A percentile compares a stretch with the other conserved stretches of the same genome.
Evolutionary conservation across 2,329 filamentous ascomycete genomes (phyloP).

Genomic region (Waltergamsia citrina): DNA sequence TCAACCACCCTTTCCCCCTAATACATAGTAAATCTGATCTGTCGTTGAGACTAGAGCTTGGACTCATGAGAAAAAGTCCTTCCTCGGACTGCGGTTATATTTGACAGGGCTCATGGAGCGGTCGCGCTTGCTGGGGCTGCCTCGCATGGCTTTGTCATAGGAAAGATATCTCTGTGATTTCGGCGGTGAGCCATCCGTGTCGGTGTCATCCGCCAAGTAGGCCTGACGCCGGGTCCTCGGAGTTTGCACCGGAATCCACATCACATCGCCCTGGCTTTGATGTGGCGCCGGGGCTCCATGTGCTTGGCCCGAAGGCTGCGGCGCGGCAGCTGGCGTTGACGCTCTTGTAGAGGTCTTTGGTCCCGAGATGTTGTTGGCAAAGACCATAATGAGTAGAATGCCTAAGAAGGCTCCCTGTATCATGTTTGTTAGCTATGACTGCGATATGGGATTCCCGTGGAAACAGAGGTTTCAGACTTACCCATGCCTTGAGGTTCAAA

Average conservation of each 20-base stretch:
- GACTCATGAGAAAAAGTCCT: conserved; percentile 17
- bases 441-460: background rate
- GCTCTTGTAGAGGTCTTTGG: conserved; percentile 6
- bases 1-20: too few relatives aligned
- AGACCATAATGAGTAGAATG: conserved; percentile 34
- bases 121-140: conserved; percentile 40
- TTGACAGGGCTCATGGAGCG: conserved; percentile 39
- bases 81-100: conserved; percentile 26
- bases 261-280: conserved; percentile 22
- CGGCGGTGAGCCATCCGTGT: conserved; percentile 41
- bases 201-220: conserved; percentile 34
- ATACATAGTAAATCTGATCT: background rate
- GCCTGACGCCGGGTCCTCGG: conserved; percentile 32
- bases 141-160: conserved; percentile 31
- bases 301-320: conserved; percentile 7
- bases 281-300: conserved; percentile 11
- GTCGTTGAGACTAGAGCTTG: background rate
- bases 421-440: conserved; percentile 7
- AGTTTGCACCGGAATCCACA: conserved; percentile 41
- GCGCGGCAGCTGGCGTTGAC: conserved; percentile 2
- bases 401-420: conserved; percentile 40
- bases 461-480: conserved; percentile 21
- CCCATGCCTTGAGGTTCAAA: conserved; percentile 72
- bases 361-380: conserved; percentile 41
- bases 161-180: conserved; percentile 29